Percentiles rank a stretch among this genome's conserved stretches.
These are phyloP conservation scores for Aspergillus caelatus DNA, from an alignment of 2,329 filamentous ascomycete species.

Conservation along the genomic window DNA sequence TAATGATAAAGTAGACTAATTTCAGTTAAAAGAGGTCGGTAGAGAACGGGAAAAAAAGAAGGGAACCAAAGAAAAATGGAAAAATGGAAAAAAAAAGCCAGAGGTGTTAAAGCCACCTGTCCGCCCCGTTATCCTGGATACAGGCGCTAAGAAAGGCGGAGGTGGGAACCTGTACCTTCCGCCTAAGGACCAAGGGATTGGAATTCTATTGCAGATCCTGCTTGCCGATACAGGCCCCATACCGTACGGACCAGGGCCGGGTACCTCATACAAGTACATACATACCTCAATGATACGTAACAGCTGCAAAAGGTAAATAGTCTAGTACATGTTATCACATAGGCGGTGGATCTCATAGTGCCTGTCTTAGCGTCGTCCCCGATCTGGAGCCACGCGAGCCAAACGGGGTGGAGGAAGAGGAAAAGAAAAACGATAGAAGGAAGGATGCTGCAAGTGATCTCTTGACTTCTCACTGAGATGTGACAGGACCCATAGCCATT, in stretches of 20 bases:
- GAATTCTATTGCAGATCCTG: slow-evolving; percentile 6
- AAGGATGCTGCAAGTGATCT: slow-evolving; percentile 21
- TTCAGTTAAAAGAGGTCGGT: neutral
- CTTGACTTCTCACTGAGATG: slow-evolving; percentile 13
- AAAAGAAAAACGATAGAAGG: slow-evolving; percentile 20
- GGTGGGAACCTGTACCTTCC: slow-evolving; percentile 7
- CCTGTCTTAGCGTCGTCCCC: slow-evolving; percentile 21
- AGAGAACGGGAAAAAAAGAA: neutral
- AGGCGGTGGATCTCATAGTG: slow-evolving; percentile 22
- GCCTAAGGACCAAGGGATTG: slow-evolving; percentile 15
- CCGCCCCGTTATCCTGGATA: neutral
- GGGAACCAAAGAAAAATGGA: neutral
- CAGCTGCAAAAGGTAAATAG: slow-evolving; percentile 17
- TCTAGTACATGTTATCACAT: slow-evolving; percentile 15
- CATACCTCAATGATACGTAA: neutral
- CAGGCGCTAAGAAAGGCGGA: slow-evolving; percentile 15
- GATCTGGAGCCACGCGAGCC: slow-evolving; percentile 29
- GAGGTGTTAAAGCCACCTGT: neutral
- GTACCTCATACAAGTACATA: neutral
- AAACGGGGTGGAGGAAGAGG: slow-evolving; percentile 18
- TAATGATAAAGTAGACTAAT: neutral
- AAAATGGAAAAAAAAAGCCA: neutral
- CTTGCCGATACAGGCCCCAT: neutral
- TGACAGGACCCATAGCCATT: neutral
- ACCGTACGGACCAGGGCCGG: neutral